Base-by-base conservation (phyloP, 2,329 filamentous ascomycete genomes). In the Neonectria magnoliae region DNA sequence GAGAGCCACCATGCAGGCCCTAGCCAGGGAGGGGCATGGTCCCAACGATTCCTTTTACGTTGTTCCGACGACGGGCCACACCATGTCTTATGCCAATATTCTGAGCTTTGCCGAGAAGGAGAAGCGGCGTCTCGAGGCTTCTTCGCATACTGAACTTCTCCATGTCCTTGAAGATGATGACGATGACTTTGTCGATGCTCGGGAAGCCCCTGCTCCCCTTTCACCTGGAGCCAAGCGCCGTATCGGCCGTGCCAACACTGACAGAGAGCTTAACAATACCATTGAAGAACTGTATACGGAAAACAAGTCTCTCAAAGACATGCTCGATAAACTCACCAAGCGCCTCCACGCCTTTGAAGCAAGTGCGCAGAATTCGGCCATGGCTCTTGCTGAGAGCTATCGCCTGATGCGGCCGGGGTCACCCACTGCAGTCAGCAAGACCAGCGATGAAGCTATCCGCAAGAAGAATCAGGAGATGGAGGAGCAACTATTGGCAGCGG, bases 331-430 rank as follows among this genome's bases (percentile, higher is more conserved):
- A 54, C 87, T 98, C 38, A 93, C 92, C 67, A 93, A 91, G 72
- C 89, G 95, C 1, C 86, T 99, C n/a, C 92, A 96, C 73, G 91
- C 94, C 67, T 99, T 97, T 81, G 95, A 99, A 79, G 90, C 93
- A 42, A 94, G 93, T 72, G 93, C 94, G 0, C 96, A 98, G 79
- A 93, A 91, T 68, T 94, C 92, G 41, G 93, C 91, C 57, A 88
- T 94, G 80, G 93, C 93, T 3, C 86, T 98, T 36, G 93, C 94
- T 14, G 93, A 98, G 77, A 97, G 93, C 71, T 90, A 89, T 76
- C 83, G 88, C n/a, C 77, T 90, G 6, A 86, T 88, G 79, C 82
- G 85, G 14, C 86, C 87, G 1, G 82, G 83, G 5, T 89, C 87
- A 41, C 87, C 88, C 2, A 72, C 77, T 67, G 68, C 83, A 44